Evolutionary conservation across 2,329 filamentous ascomycete species (phyloP), one percentile per base, ranked within the genome.

Genomic region (Neocucurbitaria cava): DNA sequence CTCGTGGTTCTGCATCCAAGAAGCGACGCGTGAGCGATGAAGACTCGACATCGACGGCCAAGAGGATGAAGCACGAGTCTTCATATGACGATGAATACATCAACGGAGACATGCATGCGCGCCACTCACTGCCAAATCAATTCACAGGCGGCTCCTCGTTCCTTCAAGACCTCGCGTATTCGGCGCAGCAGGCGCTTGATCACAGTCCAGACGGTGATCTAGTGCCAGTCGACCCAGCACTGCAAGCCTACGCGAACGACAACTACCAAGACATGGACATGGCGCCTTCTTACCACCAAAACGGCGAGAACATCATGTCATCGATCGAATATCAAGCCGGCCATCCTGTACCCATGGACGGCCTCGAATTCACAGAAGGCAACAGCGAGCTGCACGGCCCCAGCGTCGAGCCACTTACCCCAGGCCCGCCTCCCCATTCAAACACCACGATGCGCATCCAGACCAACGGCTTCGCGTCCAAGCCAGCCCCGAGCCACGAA

Each of bases 1-100:
- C 85, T 36, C 80, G 85, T 56, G 84, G 83, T 13, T 82, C 82
- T 28, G 77, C 76, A n/a, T 79, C 79, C n/a, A 76, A 79, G 35
- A 87, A 86, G 70, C 82, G 84, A 55, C 79, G 83, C 49, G 59
- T 70, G 52, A 74, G 72, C 49, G 70, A 74, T 21, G 70, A 68
- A 18, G 66, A 70, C 33, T 58, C 63, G 9, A 54, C 55, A 40
- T 41, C 60, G 8, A 52, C 46, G 18, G 41, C 54, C 17, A 71
- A 66, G 50, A 68, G 70, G 49, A 59, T 72, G 60, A 71, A 69
- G 49, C 64, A 66, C 39, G 69, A 72, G 45, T 62, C 65, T 44
- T 56, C 64, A 45, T 65, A 61, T 13, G 64, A 70, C 11, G 59
- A 58, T 23, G 65, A 63, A 10, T 56, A 69, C 23, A 44, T 59